Base-by-base conservation (phyloP, 2,329 filamentous ascomycete species). In the Penicillium polonicum region DNA sequence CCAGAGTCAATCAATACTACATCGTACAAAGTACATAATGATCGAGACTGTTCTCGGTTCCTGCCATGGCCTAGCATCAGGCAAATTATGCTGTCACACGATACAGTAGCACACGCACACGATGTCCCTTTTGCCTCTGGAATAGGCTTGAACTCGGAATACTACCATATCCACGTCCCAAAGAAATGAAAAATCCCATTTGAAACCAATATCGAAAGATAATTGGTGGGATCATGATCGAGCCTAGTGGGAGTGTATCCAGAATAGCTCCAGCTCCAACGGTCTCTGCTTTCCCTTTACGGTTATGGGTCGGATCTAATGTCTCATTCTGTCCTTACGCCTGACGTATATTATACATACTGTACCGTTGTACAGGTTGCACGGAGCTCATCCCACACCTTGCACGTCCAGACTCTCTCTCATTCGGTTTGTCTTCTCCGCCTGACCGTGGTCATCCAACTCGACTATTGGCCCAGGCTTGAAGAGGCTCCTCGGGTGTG, bases 191-290 rank as follows among this genome's bases (percentile, higher is more conserved):
- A 44, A 10, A 29, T 23, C 21, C n/a, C 21, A 44, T 50, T 50
- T 21, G 23, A 21, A 50, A 27, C 31, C 21, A 5, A 45, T 17
- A 13, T 13, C 12, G 15, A 42, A 12, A 15, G 5, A 29, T 52
- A 12, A 63, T 62, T 62, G 64, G 64, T 50, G 55, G 60, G 48
- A 60, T 55, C 31, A 56, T 63, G 59, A 64, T 65, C 63, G 64
- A 61, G 54, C 44, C 66, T 68, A 68, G 63, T 66, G 63, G 65
- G 65, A 68, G 65, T 58, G 65, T 63, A 63, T 35, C 55, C 29
- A 51, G 15, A 44, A 19, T 31, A 42, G 21, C 39, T 21, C 41
- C 9, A 57, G 21, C 48, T 48, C 55, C 52, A 50, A 58, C 55
- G 39, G 56, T 33, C 49, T 36, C 45, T 42, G 23, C 31, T 39